A percentile compares a stretch with the other conserved stretches of the same genome.
Evolutionary conservation across 140 eudicot genomes (phyloP).

Genomic region (Ambrosia hybrid): DNA sequence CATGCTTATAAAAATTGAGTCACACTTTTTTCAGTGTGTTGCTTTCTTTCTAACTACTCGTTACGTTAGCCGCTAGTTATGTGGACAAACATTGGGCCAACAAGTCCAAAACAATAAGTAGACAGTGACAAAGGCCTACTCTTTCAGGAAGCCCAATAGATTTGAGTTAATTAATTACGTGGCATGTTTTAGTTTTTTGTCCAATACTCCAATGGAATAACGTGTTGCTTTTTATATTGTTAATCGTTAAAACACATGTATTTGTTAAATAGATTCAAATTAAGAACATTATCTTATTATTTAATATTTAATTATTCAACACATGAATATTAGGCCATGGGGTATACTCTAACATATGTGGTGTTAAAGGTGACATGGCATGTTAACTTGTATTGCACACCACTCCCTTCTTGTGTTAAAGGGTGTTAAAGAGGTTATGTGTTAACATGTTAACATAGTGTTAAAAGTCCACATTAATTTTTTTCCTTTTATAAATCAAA

Average conservation of each 20-base stretch:
- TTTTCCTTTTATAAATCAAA: too few relatives aligned
- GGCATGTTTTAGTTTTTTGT: not conserved
- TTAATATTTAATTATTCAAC: not conserved
- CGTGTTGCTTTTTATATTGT: not conserved
- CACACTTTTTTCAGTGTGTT: too few relatives aligned
- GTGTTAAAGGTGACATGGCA: too few relatives aligned
- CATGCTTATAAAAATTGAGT: too few relatives aligned
- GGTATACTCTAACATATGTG: too few relatives aligned
- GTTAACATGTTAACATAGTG: too few relatives aligned
- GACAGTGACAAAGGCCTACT: not conserved
- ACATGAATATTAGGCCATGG: constrained; percentile 13
- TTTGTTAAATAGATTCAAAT: not conserved
- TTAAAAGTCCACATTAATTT: too few relatives aligned
- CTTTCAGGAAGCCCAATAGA: not conserved
- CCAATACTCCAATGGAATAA: not conserved
- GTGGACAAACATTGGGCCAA: not conserved
- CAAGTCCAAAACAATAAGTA: not conserved
- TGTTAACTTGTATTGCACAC: too few relatives aligned
- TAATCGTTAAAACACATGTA: not conserved
- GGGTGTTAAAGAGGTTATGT: too few relatives aligned
- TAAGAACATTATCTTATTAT: not conserved
- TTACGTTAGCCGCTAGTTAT: too few relatives aligned
- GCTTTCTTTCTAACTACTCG: too few relatives aligned
- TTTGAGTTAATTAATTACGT: not conserved
- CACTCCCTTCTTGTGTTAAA: too few relatives aligned